Base-by-base conservation (phyloP, 2,329 filamentous ascomycete genomes). In the Decorospora gaudefroyi region DNA sequence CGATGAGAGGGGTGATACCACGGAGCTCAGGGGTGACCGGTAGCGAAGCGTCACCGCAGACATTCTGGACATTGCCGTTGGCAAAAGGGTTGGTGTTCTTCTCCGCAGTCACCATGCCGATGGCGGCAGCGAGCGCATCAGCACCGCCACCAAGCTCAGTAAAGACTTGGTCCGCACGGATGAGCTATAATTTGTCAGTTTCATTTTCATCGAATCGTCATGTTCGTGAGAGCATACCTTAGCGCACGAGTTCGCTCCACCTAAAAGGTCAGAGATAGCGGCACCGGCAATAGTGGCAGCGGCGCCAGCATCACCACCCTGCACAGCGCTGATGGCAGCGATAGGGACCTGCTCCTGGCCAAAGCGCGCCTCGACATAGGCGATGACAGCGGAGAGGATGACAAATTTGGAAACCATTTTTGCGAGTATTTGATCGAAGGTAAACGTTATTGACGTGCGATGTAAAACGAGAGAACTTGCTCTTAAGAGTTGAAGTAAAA, bases 41-140 rank as follows among this genome's bases (percentile, higher is more conserved):
- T 2, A 88, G 78, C 17, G 75, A 72, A 2, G 83, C 71, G 52
- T 88, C 82, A 25, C 74, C 78, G 70, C 85, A 88, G 63, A 88
- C 79, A 49, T 76, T 81, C 59, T 69, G 67, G 12, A 81, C 83
- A 22, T 82, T 75, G 59, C 72, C 73, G 50, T 79, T 77, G 42
- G 70, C 79, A 54, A 83, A 86, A 37, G 82, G 83, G 74, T 87
- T 87, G 74, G 86, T 86, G 78, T 88, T 87, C 70, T 86, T 83
- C 75, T 87, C 84, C 3, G 84, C 84, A 17, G 80, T 78, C 10
- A 87, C 84, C 25, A 87, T 76, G 11, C 78, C 78, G 45, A 77
- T 77, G 12, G 85, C 85, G 13, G 81, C 84, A 10, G 77, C 75
- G 45, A 87, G 74, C 53, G 84, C 82, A 49, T 77, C 72, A n/a